These are phyloP conservation scores for Alternaria postmessia DNA, from an alignment of 2,329 filamentous ascomycete genomes.

Conservation along the genomic window DNA sequence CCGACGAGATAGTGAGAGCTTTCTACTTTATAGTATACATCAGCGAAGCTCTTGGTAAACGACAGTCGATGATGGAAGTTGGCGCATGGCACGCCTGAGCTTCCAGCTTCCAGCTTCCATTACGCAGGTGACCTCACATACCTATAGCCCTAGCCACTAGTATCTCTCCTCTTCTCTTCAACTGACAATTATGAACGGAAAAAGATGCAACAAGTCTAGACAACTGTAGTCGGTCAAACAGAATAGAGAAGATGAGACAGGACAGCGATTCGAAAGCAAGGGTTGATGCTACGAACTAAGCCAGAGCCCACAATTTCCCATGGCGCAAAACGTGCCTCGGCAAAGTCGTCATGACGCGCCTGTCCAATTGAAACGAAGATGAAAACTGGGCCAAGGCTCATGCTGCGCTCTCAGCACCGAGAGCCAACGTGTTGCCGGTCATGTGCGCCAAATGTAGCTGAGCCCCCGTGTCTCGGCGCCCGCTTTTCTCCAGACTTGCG, in stretches of 20 bases:
- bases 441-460: conserved; percentile 1
- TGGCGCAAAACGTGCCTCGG: conserved; percentile 7
- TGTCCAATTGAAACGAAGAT: conserved; percentile 1
- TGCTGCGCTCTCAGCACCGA: not conserved
- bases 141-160: not conserved
- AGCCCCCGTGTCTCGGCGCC: not conserved
- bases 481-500: conserved; percentile 4
- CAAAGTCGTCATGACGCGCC: conserved; percentile 1
- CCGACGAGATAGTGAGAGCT: conserved; percentile 1
- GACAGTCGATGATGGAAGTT: conserved; percentile 7
- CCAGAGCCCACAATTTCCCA: conserved; percentile 4
- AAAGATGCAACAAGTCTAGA: not conserved
- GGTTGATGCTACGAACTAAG: conserved; percentile 1
- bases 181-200: not conserved
- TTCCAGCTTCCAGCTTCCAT: conserved; percentile 10
- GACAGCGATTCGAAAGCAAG: not conserved
- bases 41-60: conserved; percentile 11
- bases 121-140: conserved; percentile 2
- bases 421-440: not conserved
- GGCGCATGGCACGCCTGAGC: conserved; percentile 18
- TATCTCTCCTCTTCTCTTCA: not conserved
- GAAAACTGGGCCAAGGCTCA: conserved; percentile 2
- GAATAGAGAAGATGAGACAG: not conserved
- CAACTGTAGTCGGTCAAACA: not conserved
- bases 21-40: conserved; percentile 10